These are phyloP conservation scores for Irpex sp. DNA, from an alignment of 1,284 basidiomycete species.

Conservation along the genomic window DNA sequence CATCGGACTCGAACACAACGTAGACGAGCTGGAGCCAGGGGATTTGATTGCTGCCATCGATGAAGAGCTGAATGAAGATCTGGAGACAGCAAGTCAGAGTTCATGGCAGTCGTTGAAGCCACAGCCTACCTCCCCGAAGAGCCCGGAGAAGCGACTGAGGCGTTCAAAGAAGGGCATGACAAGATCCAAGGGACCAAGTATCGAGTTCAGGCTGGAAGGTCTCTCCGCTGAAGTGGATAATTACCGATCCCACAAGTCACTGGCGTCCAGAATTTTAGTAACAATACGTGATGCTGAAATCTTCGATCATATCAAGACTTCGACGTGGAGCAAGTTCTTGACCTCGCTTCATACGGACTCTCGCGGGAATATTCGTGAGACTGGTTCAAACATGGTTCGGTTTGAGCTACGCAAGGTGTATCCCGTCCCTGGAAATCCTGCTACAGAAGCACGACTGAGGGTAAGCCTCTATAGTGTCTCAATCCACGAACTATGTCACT, in stretches of 20 bases:
- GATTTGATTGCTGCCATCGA: constrained; percentile 88
- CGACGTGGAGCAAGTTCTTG: constrained; percentile 97
- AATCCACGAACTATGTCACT: neutral
- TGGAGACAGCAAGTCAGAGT: constrained; percentile 69
- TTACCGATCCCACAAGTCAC: constrained; percentile 51
- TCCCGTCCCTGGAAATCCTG: constrained; percentile 61
- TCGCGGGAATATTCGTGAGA: constrained; percentile 82
- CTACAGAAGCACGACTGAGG: constrained; percentile 79
- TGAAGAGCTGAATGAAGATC: constrained; percentile 76
- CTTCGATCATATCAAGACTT: constrained; percentile 96
- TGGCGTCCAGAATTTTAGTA: constrained; percentile 64
- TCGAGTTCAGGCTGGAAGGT: constrained; percentile 80
- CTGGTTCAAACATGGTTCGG: constrained; percentile 90
- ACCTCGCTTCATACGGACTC: constrained; percentile 82
- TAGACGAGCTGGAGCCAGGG: constrained; percentile 70
- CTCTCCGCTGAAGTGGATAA: constrained; percentile 66
- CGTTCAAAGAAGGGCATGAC: constrained; percentile 61
- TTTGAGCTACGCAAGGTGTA: constrained; percentile 75
- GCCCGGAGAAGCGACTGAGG: constrained; percentile 34
- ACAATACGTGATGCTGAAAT: constrained; percentile 80
- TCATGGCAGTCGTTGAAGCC: constrained; percentile 80
- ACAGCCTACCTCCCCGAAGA: constrained; percentile 35
- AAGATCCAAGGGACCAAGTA: constrained; percentile 76
- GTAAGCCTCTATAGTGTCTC: constrained; percentile 41
- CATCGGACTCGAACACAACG: constrained; percentile 75